phyloP scores from a whole-genome alignment of 345 rosid species.

The Ceriops decandra region DNA sequence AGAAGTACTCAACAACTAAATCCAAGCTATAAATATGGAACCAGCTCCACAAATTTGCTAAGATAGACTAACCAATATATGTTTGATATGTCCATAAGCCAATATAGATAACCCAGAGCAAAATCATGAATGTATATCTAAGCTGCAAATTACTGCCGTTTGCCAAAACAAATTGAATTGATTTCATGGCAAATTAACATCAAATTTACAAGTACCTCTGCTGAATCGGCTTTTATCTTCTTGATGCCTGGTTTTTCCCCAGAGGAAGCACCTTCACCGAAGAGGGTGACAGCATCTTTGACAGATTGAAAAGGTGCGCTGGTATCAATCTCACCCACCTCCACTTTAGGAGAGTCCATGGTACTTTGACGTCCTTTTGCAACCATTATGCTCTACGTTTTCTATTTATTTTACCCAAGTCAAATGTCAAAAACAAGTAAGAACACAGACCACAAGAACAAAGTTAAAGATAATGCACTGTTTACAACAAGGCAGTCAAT shows the following conservation, averaged over 20 bases:
- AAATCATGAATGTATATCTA: too few species aligned
- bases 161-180: too few species aligned
- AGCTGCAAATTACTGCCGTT: too few species aligned
- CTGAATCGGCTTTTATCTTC: slow-evolving; percentile 64
- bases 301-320: slow-evolving; percentile 97
- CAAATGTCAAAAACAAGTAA: slow-evolving; percentile 15
- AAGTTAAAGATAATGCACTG: too few species aligned
- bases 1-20: not conserved
- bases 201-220: slow-evolving; percentile 53
- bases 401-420: slow-evolving; percentile 12
- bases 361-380: slow-evolving; percentile 55
- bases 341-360: slow-evolving; percentile 58
- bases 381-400: slow-evolving; percentile 47
- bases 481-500: too few species aligned
- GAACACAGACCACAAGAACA: not conserved
- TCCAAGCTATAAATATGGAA: not conserved
- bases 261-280: slow-evolving; percentile 86
- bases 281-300: slow-evolving; percentile 84
- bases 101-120: too few species aligned
- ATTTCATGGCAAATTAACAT: not conserved
- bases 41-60: too few species aligned
- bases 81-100: too few species aligned
- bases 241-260: slow-evolving; percentile 66
- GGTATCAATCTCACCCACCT: slow-evolving; percentile 96
- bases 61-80: too few species aligned